These are phyloP conservation scores for Blastobotrys aristatus DNA, from an alignment of 1,139 yeast species.

Conservation along the genomic window DNA sequence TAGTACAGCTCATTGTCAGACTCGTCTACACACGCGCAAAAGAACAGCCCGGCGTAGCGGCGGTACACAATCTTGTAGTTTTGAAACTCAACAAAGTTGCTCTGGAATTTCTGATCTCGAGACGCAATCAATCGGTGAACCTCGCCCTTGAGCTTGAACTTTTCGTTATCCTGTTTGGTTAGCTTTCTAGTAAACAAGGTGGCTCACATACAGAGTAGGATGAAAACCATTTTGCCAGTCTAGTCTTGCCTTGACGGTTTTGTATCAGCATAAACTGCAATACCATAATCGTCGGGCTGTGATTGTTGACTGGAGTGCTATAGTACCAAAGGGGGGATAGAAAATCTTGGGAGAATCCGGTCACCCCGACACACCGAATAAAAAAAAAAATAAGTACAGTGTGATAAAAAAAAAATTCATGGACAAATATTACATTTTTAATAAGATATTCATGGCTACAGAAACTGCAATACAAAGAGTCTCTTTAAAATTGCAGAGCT, in stretches of 20 bases:
- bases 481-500: conserved; percentile 85
- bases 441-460: neutral
- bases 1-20: conserved; percentile 76
- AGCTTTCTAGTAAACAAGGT: neutral
- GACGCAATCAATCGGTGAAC: conserved; percentile 78
- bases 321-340: neutral
- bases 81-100: conserved; percentile 48
- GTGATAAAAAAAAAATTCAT: neutral
- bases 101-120: conserved; percentile 75
- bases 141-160: conserved; percentile 49
- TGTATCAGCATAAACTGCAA: conserved; percentile 75
- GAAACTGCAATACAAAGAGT: conserved; percentile 1
- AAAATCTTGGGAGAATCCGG: too few relatives aligned
- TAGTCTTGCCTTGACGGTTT: conserved; percentile 88
- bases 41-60: conserved; percentile 87
- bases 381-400: too few relatives aligned
- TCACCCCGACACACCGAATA: too few relatives aligned
- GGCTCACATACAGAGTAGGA: conserved; percentile 34
- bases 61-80: conserved; percentile 71
- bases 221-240: conserved; percentile 77
- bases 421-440: neutral
- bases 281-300: conserved; percentile 45
- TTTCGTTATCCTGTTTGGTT: conserved; percentile 45
- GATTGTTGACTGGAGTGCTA: too few relatives aligned
- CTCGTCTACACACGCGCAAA: conserved; percentile 71